Percentiles rank a stretch among this genome's conserved stretches.
These are phyloP conservation scores for Hypoxylon sp. DNA, from an alignment of 2,329 filamentous ascomycete genomes.

Conservation along the genomic window DNA sequence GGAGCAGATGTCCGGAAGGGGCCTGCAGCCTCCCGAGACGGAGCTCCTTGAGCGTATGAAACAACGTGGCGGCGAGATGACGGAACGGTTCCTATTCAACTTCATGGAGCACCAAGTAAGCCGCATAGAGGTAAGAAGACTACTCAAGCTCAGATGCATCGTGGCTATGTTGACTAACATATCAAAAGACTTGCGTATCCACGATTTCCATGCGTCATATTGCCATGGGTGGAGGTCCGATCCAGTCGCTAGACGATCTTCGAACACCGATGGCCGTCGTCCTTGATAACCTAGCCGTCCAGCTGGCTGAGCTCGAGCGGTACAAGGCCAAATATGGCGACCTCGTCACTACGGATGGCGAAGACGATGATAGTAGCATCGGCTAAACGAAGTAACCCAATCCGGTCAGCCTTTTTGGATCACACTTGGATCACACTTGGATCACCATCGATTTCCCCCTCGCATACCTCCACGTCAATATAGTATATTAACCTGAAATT, in stretches of 20 bases:
- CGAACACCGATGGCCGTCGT: slow-evolving; percentile 80
- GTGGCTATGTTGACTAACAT: slow-evolving; percentile 36
- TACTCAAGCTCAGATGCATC: background rate
- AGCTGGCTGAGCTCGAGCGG: slow-evolving; percentile 69
- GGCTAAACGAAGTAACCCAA: slow-evolving; percentile 45
- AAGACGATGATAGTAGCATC: slow-evolving; percentile 47
- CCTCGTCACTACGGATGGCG: slow-evolving; percentile 46
- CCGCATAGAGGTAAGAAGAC: slow-evolving; percentile 88
- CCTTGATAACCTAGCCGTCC: slow-evolving; percentile 65
- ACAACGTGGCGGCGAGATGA: slow-evolving; percentile 79
- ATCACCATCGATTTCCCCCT: background rate
- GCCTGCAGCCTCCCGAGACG: slow-evolving; percentile 81
- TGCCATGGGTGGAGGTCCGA: slow-evolving; percentile 70
- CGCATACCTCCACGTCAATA: slow-evolving; percentile 11
- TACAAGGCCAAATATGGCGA: slow-evolving; percentile 65
- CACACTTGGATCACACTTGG: too few species aligned
- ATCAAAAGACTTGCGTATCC: slow-evolving; percentile 75
- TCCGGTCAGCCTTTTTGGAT: too few species aligned
- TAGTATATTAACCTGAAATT: slow-evolving; percentile 21
- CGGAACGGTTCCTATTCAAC: slow-evolving; percentile 85
- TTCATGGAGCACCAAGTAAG: slow-evolving; percentile 96
- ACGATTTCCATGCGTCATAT: slow-evolving; percentile 82
- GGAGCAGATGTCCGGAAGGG: slow-evolving; percentile 71
- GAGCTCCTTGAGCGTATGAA: slow-evolving; percentile 77
- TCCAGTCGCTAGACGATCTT: slow-evolving; percentile 73